Evolutionary conservation across 2,329 filamentous ascomycete species (phyloP), one percentile per base, ranked within the genome.

Genomic region (Epichloe glyceriae): DNA sequence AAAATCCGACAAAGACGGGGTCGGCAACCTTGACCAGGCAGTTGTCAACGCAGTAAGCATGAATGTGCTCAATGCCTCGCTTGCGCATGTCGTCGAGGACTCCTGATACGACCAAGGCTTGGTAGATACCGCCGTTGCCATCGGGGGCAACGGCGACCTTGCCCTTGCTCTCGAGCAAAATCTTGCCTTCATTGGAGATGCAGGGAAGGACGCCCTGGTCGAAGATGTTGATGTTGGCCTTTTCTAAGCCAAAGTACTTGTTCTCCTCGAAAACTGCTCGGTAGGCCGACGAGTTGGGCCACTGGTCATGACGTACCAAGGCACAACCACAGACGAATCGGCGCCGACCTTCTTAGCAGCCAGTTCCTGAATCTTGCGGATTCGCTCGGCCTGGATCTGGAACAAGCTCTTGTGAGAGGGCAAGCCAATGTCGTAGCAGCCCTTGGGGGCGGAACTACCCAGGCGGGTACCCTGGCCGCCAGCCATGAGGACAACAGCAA

Each of bases 291-390:
- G 81, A 7, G 93, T 98, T 44, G 93, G 93, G 4, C 93, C 93
- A 62, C 88, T 95, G 61, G 93, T 98, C 93, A 98, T 98, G 69
- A 98, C 88, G 71, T 98, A 98, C 93, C 93, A 98, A 12, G 93
- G 93, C 41, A 97, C 83, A 34, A 85, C 74, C 42, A 81, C 80
- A 46, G 73, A 73, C 46, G 73, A 73, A 54, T 71, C 57, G 15
- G 57, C 57, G 52, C 78, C 78, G 50, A 79, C 74, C 64, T 83
- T 81, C 67, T 85, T 82, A 60, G 82, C 76, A 42, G 91, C 90
- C 56, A 97, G 74, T 61, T 82, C 71, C 71, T 97, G 86, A 8
- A 95, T 72, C 73, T 89, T 94, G 62, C 77, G 77, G 64, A 98
- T 97, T 50, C 93, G 79, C 79, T 98, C 90, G 43, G 86, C 93